Conservation (phyloP, 441 rosid species). For the Erodium trifolium region DNA sequence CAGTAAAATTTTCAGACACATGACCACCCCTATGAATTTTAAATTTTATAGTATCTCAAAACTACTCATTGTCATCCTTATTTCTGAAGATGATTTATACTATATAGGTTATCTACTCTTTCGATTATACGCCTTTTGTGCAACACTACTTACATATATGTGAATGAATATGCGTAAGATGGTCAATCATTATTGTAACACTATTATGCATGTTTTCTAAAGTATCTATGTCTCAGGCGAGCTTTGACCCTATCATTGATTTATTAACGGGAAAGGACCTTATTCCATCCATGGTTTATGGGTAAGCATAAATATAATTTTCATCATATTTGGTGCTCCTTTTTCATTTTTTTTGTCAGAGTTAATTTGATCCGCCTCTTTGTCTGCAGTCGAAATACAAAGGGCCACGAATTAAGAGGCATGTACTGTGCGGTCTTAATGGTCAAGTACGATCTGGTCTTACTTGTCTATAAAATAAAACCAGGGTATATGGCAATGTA, state of each 20-base stretch:
- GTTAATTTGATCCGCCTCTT: background rate
- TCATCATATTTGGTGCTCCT: background rate
- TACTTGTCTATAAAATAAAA: background rate
- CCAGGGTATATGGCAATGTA: background rate
- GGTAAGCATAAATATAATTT: conserved; percentile 25
- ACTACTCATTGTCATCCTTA: too few relatives aligned
- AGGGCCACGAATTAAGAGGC: conserved; percentile 91
- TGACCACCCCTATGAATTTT: too few relatives aligned
- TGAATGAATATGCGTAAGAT: background rate
- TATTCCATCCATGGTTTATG: conserved; percentile 50
- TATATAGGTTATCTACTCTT: background rate
- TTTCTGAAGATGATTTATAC: background rate
- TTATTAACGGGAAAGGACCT: conserved; percentile 38
- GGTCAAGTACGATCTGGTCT: conserved; percentile 46
- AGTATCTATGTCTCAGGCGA: conserved; percentile 27
- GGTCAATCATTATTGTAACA: background rate
- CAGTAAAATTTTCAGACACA: too few relatives aligned
- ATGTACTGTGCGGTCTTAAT: conserved; percentile 67
- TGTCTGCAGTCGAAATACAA: conserved; percentile 71
- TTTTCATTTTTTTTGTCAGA: background rate
- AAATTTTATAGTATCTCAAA: too few relatives aligned
- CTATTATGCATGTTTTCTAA: background rate
- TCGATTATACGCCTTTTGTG: background rate
- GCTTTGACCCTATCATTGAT: conserved; percentile 50
- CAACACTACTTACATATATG: background rate